Conservation (phyloP, 2,329 filamentous ascomycete species). For the Camptophora hylomeconis region DNA sequence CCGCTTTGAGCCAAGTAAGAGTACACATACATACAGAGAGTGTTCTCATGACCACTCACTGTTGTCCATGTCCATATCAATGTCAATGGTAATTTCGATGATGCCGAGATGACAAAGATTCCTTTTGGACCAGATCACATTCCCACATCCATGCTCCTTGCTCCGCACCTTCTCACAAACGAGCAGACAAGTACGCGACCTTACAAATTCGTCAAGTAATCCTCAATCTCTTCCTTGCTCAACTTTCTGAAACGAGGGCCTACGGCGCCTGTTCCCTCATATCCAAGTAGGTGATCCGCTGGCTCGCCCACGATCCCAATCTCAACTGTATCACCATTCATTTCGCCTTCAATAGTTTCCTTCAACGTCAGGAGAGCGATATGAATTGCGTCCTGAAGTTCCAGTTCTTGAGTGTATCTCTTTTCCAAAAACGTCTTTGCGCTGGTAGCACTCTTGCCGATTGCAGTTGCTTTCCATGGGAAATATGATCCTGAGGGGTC, state of each 20-base stretch:
- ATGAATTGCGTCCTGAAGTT: slow-evolving; percentile 84
- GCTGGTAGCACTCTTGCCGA: slow-evolving; percentile 95
- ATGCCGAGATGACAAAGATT: too few relatives aligned
- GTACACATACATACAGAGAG: too few relatives aligned
- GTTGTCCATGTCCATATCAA: too few relatives aligned
- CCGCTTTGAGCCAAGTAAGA: too few relatives aligned
- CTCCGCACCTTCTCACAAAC: background rate
- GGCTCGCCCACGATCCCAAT: slow-evolving; percentile 97
- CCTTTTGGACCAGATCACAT: too few relatives aligned
- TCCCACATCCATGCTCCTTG: slow-evolving; percentile 1
- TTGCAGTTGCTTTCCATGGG: slow-evolving; percentile 98
- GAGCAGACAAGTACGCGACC: too few relatives aligned
- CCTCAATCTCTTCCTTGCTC: slow-evolving; percentile 95
- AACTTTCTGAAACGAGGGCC: slow-evolving; percentile 88
- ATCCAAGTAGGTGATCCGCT: slow-evolving; percentile 81
- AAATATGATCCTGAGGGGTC: slow-evolving; percentile 99
- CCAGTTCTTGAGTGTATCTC: slow-evolving; percentile 91
- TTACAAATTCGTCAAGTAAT: slow-evolving; percentile 95
- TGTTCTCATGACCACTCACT: too few relatives aligned
- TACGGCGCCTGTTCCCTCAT: slow-evolving; percentile 72
- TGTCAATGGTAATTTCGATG: too few relatives aligned
- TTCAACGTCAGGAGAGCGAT: slow-evolving; percentile 95
- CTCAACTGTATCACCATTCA: slow-evolving; percentile 97
- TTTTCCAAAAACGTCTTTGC: slow-evolving; percentile 99
- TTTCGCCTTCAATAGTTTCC: slow-evolving; percentile 98